A percentile compares a stretch with the other conserved stretches of the same genome.
Conservation (phyloP, 768 basidiomycete species). For the Rhizopogon salebrosus region DNA sequence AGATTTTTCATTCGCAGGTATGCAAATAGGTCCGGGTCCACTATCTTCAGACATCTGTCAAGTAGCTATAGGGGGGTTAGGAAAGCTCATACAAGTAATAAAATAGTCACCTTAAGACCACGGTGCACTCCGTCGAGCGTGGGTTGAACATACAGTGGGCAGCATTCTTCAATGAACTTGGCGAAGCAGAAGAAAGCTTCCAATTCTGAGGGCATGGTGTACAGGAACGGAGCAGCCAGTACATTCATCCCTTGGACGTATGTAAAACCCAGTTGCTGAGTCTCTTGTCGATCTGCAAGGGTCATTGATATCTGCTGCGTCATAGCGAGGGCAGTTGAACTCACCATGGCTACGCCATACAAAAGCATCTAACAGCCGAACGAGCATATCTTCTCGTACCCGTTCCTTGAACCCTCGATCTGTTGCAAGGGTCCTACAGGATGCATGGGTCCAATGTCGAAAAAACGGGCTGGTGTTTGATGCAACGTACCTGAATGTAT, state of each 20-base stretch:
- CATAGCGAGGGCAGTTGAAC: conserved; percentile 7
- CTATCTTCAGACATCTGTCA: conserved; percentile 86
- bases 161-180: conserved; percentile 91
- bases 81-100: background rate
- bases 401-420: conserved; percentile 97
- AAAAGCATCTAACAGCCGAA: conserved; percentile 94
- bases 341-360: conserved; percentile 92
- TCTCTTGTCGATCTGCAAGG: conserved; percentile 64
- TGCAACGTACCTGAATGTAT: conserved; percentile 77
- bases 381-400: conserved; percentile 94
- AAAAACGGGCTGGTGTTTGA: background rate
- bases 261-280: conserved; percentile 79
- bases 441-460: conserved; percentile 1
- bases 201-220: conserved; percentile 95
- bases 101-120: conserved; percentile 72
- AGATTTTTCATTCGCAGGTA: conserved; percentile 87
- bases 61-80: conserved; percentile 55
- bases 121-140: conserved; percentile 94
- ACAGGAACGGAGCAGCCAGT: conserved; percentile 94
- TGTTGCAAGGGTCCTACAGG: conserved; percentile 79
- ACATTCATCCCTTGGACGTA: conserved; percentile 99
- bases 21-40: conserved; percentile 81
- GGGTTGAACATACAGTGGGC: conserved; percentile 95
- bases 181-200: conserved; percentile 98
- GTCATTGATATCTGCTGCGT: background rate